phyloP scores from a whole-genome alignment of 495 filamentous ascomycete genomes.

The Amphirosellinia nigrospora region DNA sequence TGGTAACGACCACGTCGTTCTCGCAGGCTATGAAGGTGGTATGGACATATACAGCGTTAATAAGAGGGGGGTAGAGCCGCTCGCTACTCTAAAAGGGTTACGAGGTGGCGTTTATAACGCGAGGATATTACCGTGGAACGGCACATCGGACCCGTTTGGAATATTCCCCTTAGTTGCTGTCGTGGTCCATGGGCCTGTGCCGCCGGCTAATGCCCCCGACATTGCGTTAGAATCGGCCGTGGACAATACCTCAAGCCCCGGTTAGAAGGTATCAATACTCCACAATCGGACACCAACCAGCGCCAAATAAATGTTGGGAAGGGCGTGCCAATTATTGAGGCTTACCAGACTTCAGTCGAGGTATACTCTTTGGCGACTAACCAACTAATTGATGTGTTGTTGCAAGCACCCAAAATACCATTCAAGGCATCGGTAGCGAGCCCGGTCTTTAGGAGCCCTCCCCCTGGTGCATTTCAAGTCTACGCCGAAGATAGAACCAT shows the following conservation, averaged over 20 bases:
- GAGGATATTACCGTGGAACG: constrained; percentile 72
- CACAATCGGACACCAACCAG: constrained; percentile 37
- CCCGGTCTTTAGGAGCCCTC: constrained; percentile 62
- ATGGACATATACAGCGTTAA: constrained; percentile 74
- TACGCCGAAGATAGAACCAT: constrained; percentile 70
- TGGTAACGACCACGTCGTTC: constrained; percentile 68
- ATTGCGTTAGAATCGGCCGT: constrained; percentile 45
- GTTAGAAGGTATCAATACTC: constrained; percentile 42
- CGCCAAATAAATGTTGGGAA: constrained; percentile 31
- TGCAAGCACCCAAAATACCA: constrained; percentile 58
- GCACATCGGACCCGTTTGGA: constrained; percentile 32
- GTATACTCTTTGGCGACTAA: constrained; percentile 79
- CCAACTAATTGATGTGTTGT: constrained; percentile 69
- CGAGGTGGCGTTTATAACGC: constrained; percentile 81
- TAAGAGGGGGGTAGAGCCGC: constrained; percentile 66
- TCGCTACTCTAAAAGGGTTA: constrained; percentile 73
- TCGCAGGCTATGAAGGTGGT: constrained; percentile 77
- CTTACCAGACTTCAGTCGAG: constrained; percentile 85
- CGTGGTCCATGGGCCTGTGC: constrained; percentile 73
- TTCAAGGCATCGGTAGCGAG: constrained; percentile 58
- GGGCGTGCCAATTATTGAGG: constrained; percentile 48
- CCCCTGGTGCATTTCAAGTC: constrained; percentile 73
- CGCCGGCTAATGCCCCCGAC: constrained; percentile 43
- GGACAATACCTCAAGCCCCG: constrained; percentile 46
- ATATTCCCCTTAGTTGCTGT: constrained; percentile 72